phyloP scores from a whole-genome alignment of 1,139 yeast genomes.

The Hanseniaspora sp. region DNA sequence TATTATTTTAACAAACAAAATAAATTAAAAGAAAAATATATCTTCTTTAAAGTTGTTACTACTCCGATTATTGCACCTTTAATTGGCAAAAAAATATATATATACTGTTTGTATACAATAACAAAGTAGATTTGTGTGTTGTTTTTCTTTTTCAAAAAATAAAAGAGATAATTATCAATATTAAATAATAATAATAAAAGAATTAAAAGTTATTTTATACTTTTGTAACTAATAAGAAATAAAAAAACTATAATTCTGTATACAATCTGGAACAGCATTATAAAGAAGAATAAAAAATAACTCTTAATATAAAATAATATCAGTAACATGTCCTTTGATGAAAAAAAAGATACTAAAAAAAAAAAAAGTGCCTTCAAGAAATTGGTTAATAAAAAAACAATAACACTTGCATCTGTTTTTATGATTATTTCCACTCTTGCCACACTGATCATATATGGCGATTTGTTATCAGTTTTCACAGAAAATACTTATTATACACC shows the following conservation, averaged over 20 bases:
- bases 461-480: background rate
- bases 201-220: too few species aligned
- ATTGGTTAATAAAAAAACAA: background rate
- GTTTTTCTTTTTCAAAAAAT: too few species aligned
- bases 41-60: too few species aligned
- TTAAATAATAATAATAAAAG: too few species aligned
- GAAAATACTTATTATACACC: conserved; percentile 25
- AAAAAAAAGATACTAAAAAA: background rate
- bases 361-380: background rate
- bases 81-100: too few species aligned
- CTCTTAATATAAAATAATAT: background rate
- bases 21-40: too few species aligned
- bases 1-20: too few species aligned
- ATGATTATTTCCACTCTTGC: background rate
- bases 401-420: background rate
- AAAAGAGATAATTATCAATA: too few species aligned
- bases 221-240: background rate
- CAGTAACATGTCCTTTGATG: background rate
- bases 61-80: too few species aligned
- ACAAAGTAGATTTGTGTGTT: too few species aligned
- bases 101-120: too few species aligned
- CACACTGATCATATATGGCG: background rate
- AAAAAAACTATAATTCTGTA: background rate
- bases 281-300: background rate
- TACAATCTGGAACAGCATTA: background rate